Evolutionary conservation across 1,284 basidiomycete species (phyloP).

Genomic region (Cutaneotrichosporon cavernicola): DNA sequence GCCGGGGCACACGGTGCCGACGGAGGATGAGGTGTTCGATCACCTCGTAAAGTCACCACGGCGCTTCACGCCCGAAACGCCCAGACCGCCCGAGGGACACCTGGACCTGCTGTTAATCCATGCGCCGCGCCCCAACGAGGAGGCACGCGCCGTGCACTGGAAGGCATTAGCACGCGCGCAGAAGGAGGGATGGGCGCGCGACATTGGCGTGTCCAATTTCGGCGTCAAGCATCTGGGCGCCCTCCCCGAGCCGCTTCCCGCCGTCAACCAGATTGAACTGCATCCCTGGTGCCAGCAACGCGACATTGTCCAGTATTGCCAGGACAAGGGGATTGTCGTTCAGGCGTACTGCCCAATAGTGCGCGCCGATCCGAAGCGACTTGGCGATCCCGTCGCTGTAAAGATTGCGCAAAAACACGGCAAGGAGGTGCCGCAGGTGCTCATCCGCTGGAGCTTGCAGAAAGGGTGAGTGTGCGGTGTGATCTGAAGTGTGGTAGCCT

Average conservation of each 20-base stretch:
- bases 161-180: conserved; percentile 48
- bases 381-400: conserved; percentile 60
- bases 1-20: conserved; percentile 57
- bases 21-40: conserved; percentile 51
- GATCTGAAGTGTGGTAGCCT: not conserved
- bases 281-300: conserved; percentile 71
- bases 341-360: conserved; percentile 76
- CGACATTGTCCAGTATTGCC: conserved; percentile 74
- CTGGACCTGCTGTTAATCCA: conserved; percentile 78
- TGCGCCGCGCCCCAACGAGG: conserved; percentile 35
- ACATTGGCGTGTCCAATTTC: conserved; percentile 76
- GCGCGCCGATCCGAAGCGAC: conserved; percentile 57
- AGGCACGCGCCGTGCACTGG: conserved; percentile 43
- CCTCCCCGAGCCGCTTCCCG: conserved; percentile 65
- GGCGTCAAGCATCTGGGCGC: conserved; percentile 74
- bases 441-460: conserved; percentile 80
- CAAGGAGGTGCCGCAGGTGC: conserved; percentile 68
- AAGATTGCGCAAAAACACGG: conserved; percentile 62
- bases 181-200: conserved; percentile 64
- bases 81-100: conserved; percentile 51
- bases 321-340: conserved; percentile 65
- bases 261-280: conserved; percentile 80
- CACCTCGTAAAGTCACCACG: conserved; percentile 28
- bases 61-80: conserved; percentile 24
- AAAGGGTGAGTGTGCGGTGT: conserved; percentile 60